Base-by-base conservation (phyloP, 2,329 filamentous ascomycete genomes). In the Lachnellula occidentalis region DNA sequence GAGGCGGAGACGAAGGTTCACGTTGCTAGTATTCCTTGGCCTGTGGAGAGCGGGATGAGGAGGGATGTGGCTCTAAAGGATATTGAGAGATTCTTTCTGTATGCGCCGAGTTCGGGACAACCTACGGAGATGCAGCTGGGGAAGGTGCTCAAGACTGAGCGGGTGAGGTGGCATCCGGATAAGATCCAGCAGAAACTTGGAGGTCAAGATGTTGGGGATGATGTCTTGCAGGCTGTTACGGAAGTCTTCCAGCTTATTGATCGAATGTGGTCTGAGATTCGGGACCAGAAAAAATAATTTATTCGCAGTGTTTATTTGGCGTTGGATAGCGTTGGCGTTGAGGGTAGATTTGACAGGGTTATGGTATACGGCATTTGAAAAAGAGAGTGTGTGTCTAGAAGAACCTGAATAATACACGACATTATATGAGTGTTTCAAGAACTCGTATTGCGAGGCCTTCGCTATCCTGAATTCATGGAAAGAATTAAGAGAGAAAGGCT, bases 81-180 rank as follows among this genome's bases (percentile, higher is more conserved):
- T 31, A 78, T 89, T 12, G 78, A 83, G 65, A 73, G 73, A 14
- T 90, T 89, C 67, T 78, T 88, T 67, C 71, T 74, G 1, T 73
- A 78, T 66, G 78, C 77, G n/a, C 76, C 76, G 6, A 65, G 58
- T 5, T 54, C 60, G 48, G 63, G 67, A 45, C 53, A 66, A 41
- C 62, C 67, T 24, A 62, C 58, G n/a, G 57, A 67, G 45, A 61
- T 58, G 9, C 72, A 75, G 54, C 53, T 81, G 19, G 51, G 72
- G 14, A 74, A 78, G 45, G 69, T 79, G 5, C 76, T 97, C 50
- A 96, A 95, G 71, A 75, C 83, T 5, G 94, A 99, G 74, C 83
- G 94, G 50, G 85, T 97, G 17, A 80, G 91, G 15, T 99, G 94
- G 94, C 94, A 99, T 74, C 94, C 94, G 4, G 94, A 99, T 73